Percentiles rank a stretch among this genome's conserved stretches.
These are phyloP conservation scores for Sphaerostilbella broomeana DNA, from an alignment of 2,329 filamentous ascomycete genomes.

Conservation along the genomic window DNA sequence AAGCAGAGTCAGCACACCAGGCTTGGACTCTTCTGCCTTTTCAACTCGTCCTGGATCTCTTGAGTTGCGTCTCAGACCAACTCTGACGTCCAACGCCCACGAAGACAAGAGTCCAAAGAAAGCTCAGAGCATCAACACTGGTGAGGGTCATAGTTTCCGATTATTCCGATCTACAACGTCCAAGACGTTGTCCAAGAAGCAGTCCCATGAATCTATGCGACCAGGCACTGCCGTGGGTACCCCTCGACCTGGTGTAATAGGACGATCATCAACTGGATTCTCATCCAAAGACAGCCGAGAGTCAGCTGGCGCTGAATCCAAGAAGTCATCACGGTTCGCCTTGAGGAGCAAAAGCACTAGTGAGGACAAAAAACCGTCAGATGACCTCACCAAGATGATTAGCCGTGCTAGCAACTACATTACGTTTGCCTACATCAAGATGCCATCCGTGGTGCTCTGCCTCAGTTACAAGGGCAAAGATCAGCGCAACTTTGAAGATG, in stretches of 20 bases:
- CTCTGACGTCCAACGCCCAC: slow-evolving; percentile 54
- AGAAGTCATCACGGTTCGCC: slow-evolving; percentile 50
- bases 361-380: slow-evolving; percentile 59
- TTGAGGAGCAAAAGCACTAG: slow-evolving; percentile 43
- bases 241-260: slow-evolving; percentile 36
- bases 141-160: slow-evolving; percentile 45
- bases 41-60: slow-evolving; percentile 64
- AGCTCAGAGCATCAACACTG: slow-evolving; percentile 39
- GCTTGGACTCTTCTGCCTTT: slow-evolving; percentile 40
- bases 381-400: slow-evolving; percentile 97
- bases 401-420: slow-evolving; percentile 91
- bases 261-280: slow-evolving; percentile 40
- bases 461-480: slow-evolving; percentile 95
- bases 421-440: slow-evolving; percentile 92
- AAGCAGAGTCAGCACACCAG: slow-evolving; percentile 31
- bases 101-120: slow-evolving; percentile 36
- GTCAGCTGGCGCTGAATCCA: slow-evolving; percentile 34
- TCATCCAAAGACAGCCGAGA: slow-evolving; percentile 34
- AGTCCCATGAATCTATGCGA: slow-evolving; percentile 51
- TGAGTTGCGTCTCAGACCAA: slow-evolving; percentile 77
- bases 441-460: slow-evolving; percentile 91
- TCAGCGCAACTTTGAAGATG: slow-evolving; percentile 90
- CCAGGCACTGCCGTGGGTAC: slow-evolving; percentile 28
- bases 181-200: slow-evolving; percentile 44
- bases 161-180: slow-evolving; percentile 42